Base-by-base conservation (phyloP, 192 early-diverging fungal species). In the Entomortierella beljakovae region DNA sequence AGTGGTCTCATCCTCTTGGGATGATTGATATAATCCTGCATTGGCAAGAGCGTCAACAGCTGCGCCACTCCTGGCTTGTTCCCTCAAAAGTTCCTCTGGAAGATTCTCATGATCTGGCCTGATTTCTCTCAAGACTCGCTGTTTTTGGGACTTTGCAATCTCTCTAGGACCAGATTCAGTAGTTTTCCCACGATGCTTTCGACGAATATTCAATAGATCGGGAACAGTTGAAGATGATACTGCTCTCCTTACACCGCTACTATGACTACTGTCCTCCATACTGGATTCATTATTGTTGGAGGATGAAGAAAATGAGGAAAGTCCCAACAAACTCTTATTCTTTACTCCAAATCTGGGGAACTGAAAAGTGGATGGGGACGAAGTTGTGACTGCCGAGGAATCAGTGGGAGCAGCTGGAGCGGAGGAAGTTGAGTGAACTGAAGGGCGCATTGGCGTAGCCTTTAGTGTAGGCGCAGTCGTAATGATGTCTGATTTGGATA, bases 51-150 rank as follows among this genome's bases (percentile, higher is more conserved):
- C 73, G 35, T 68, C 60, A 7, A 68, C 54, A 2, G 60, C 56
- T 15, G 73, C 73, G 22, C 66, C 73, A 48, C 73, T 69, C 25
- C 60, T 59, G n/a, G 73, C 75, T 38, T 79, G 66, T 26, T 69
- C 75, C 31, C 68, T 35, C 49, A 79, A 50, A 28, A 79, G 61
- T 35, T 79, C 75, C 57, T 69, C 75, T 43, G 75, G 75, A 25
- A 79, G 22, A 37, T 79, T 79, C 6, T 69, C 60, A 11, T 56
- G 67, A 48, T 79, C 75, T 6, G 75, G 75, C 20, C 75, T 66
- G 37, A 79, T 79, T 55, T 69, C 75, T 40, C 54, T 29, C 62
- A 79, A 29, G 13, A 79, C 62, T 10, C 54, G 48, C 46, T 40
- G 75, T 32, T 64, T 64, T 42, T 79, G 67, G 0, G 66, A 57